phyloP scores from a whole-genome alignment of 2,329 filamentous ascomycete genomes.

The Juglanconis juglandina region DNA sequence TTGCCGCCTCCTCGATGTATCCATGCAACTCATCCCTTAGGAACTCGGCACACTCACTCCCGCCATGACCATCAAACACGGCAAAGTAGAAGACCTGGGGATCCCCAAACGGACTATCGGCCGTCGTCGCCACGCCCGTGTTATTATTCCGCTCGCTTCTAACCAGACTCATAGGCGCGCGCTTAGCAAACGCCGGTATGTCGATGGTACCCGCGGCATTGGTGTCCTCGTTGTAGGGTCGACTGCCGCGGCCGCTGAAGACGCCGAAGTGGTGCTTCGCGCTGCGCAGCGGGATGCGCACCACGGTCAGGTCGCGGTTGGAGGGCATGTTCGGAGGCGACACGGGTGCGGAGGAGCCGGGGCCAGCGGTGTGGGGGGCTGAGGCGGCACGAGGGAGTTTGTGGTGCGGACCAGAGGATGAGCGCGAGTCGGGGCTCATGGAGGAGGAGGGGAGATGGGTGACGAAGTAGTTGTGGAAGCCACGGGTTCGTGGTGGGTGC shows the following conservation, averaged over 20 bases:
- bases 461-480: slow-evolving; percentile 95
- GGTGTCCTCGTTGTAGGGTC: slow-evolving; percentile 88
- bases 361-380: slow-evolving; percentile 64
- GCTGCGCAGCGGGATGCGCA: slow-evolving; percentile 86
- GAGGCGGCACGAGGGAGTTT: slow-evolving; percentile 84
- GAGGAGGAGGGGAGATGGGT: slow-evolving; percentile 93
- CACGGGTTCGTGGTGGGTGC: slow-evolving; percentile 29
- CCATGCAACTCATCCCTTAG: slow-evolving; percentile 78
- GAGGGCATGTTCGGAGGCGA: slow-evolving; percentile 56
- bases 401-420: slow-evolving; percentile 65
- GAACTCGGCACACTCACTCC: slow-evolving; percentile 82
- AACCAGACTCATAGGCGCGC: slow-evolving; percentile 63
- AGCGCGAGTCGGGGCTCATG: slow-evolving; percentile 78
- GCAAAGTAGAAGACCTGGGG: slow-evolving; percentile 98
- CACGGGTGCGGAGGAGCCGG: slow-evolving; percentile 54
- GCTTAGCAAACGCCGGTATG: slow-evolving; percentile 86
- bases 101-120: slow-evolving; percentile 77
- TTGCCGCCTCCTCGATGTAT: slow-evolving; percentile 81
- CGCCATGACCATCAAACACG: slow-evolving; percentile 94
- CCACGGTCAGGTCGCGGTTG: slow-evolving; percentile 80
- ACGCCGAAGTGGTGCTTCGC: slow-evolving; percentile 96
- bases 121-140: slow-evolving; percentile 60
- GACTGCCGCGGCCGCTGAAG: slow-evolving; percentile 72
- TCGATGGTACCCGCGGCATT: slow-evolving; percentile 93
- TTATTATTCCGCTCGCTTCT: slow-evolving; percentile 43